Evolutionary conservation across 257 asterid genomes (phyloP).

Genomic region (Striga asiatica): DNA sequence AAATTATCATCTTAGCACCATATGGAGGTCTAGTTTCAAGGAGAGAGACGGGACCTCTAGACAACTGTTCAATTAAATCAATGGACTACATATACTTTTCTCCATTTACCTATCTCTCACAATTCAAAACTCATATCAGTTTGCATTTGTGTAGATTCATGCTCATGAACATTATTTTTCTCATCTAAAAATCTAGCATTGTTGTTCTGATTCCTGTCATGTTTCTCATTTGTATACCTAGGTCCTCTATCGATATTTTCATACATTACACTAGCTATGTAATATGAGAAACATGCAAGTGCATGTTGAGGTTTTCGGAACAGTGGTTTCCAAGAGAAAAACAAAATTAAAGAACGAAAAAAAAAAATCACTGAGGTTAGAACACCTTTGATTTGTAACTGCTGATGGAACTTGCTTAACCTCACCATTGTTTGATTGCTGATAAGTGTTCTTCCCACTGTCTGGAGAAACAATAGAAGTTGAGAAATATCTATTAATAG

Average conservation of each 20-base stretch:
- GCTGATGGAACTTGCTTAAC: constrained; percentile 34
- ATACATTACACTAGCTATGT: not conserved
- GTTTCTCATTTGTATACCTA: not conserved
- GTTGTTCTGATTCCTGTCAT: constrained; percentile 6
- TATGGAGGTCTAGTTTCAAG: not conserved
- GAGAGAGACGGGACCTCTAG: too few relatives aligned
- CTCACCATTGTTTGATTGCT: constrained; percentile 41
- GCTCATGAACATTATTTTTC: not conserved
- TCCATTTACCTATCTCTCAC: not conserved
- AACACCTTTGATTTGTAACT: constrained; percentile 59
- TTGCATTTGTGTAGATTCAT: not conserved
- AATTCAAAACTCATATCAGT: constrained; percentile 2
- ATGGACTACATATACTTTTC: not conserved
- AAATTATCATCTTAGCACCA: not conserved
- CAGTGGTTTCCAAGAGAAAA: constrained; percentile 13
- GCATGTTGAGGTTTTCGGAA: constrained; percentile 2
- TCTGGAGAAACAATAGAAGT: constrained; percentile 40
- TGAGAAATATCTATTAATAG: constrained; percentile 8
- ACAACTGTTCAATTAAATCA: not conserved
- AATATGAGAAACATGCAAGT: constrained; percentile 4
- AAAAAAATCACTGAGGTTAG: constrained; percentile 26
- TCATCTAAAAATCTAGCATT: constrained; percentile 8
- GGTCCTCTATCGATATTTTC: constrained; percentile 10
- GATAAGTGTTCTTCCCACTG: constrained; percentile 48
- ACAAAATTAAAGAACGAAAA: not conserved